Evolutionary conservation across 1,139 yeast genomes (phyloP).

Genomic region (Diutina catenulata): DNA sequence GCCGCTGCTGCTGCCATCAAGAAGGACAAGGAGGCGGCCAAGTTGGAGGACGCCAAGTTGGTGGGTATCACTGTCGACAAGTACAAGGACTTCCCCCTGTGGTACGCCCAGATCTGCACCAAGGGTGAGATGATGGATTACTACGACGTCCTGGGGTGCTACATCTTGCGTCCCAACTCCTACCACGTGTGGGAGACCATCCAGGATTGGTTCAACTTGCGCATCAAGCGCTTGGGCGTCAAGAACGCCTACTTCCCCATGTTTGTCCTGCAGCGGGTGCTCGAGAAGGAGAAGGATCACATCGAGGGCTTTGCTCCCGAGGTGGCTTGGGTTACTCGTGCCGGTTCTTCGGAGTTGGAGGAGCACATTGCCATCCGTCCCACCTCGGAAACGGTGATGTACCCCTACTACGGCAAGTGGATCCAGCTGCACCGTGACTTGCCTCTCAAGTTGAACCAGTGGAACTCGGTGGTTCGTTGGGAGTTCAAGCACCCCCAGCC

Average conservation of each 20-base stretch:
- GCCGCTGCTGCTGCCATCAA: constrained; percentile 12
- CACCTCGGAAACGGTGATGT: constrained; percentile 98
- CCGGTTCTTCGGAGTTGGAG: constrained; percentile 87
- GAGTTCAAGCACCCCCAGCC: constrained; percentile 99
- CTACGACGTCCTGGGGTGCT: constrained; percentile 98
- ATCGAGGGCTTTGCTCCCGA: constrained; percentile 99
- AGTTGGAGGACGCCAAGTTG: constrained; percentile 78
- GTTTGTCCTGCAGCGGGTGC: constrained; percentile 87
- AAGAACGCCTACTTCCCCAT: constrained; percentile 95
- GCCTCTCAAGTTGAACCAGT: constrained; percentile 92
- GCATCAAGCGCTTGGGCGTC: constrained; percentile 82
- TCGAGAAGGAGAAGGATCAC: constrained; percentile 97
- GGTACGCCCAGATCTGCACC: constrained; percentile 94
- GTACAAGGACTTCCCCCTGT: constrained; percentile 81
- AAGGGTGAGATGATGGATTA: constrained; percentile 98
- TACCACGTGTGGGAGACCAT: constrained; percentile 92
- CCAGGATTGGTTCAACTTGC: constrained; percentile 73
- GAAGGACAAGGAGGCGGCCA: constrained; percentile 35
- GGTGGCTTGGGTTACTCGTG: constrained; percentile 98
- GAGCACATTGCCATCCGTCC: constrained; percentile 99
- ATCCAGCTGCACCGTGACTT: constrained; percentile 95
- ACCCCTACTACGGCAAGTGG: constrained; percentile 99
- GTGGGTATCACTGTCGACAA: constrained; percentile 96
- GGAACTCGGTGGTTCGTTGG: constrained; percentile 99
- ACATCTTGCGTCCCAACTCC: constrained; percentile 93